Evolutionary conservation across 148 eudicot species (phyloP), one percentile per base, ranked within the genome.

Genomic region (Cornus suecica): DNA sequence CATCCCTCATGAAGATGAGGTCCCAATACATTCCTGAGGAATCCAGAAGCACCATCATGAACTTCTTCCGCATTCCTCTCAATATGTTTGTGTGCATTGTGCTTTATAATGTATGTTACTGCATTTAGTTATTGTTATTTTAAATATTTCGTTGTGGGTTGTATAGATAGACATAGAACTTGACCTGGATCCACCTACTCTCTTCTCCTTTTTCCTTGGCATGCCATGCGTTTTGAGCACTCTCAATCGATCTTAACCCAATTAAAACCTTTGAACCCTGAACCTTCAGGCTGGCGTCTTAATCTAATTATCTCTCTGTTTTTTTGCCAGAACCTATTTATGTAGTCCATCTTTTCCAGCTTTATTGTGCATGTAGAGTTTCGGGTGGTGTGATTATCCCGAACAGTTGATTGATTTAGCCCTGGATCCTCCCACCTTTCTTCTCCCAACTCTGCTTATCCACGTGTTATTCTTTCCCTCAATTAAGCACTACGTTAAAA

Each of bases 1-100:
- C 97, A 66, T 93, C 98, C 42, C 87, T 93, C 66, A 93, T 93
- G 98, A 93, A 93, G 83, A 93, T 91, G 96, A 89, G 94, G 71
- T 91, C 96, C 76, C 98, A 93, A 68, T 93, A 93, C 80, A 88
- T 93, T 73, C 98, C 98, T 8, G 96, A 93, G 80, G 95, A 88
- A 87, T 92, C 96, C 37, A 82, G 96, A 80, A 91, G 95, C 89
- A 93, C 97, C 71, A 90, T 93, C 76, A 91, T 89, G 90, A 93
- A 93, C 81, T 89, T 93, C 78, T 93, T 93, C 87, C 90, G 96
- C 68, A 91, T 93, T 82, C 98, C 98, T 42, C 90, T 93, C 3
- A 91, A 91, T 74, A 86, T 93, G 54, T 93, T 93, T 28, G 95
- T 92, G 65, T 92, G 97, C 68, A 73, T 90, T 76, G 97, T 92